Evolutionary conservation across 2,329 filamentous ascomycete species (phyloP).

Genomic region (Aureobasidium sp.): DNA sequence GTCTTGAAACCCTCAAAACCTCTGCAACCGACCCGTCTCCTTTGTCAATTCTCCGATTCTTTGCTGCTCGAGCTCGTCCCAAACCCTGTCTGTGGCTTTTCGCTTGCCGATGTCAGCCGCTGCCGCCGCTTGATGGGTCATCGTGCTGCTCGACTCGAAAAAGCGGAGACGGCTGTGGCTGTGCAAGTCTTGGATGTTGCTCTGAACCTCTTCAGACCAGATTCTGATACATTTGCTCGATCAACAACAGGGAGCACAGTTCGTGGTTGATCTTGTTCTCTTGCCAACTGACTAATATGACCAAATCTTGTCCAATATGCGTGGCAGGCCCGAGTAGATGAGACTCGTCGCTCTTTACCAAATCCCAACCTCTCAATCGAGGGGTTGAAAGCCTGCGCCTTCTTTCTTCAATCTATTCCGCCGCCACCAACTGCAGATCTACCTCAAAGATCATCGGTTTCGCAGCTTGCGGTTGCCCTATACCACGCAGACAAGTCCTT

Average conservation of each 20-base stretch:
- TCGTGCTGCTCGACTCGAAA: neutral
- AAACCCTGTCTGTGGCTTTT: constrained; percentile 12
- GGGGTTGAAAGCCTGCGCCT: neutral
- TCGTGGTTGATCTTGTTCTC: no score
- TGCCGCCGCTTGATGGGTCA: neutral
- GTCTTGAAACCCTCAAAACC: neutral
- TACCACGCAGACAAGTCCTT: neutral
- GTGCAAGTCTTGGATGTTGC: neutral
- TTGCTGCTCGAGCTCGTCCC: neutral
- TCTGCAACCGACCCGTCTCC: constrained; percentile 8
- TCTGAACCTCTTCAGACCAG: neutral
- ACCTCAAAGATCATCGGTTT: neutral
- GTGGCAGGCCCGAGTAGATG: neutral
- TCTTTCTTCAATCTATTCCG: constrained; percentile 2
- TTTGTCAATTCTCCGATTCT: neutral
- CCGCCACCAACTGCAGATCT: constrained; percentile 8
- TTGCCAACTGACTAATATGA: constrained; percentile 3
- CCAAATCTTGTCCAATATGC: neutral
- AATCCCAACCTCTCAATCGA: neutral
- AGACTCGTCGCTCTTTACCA: neutral
- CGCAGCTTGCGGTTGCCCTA: neutral
- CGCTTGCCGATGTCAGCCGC: constrained; percentile 12
- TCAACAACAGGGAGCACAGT: neutral
- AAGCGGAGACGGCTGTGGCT: constrained; percentile 16
- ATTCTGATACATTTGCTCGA: constrained; percentile 6